Evolutionary conservation across 1,284 basidiomycete genomes (phyloP), one percentile per base, ranked within the genome.

Genomic region (Irpex sp.): DNA sequence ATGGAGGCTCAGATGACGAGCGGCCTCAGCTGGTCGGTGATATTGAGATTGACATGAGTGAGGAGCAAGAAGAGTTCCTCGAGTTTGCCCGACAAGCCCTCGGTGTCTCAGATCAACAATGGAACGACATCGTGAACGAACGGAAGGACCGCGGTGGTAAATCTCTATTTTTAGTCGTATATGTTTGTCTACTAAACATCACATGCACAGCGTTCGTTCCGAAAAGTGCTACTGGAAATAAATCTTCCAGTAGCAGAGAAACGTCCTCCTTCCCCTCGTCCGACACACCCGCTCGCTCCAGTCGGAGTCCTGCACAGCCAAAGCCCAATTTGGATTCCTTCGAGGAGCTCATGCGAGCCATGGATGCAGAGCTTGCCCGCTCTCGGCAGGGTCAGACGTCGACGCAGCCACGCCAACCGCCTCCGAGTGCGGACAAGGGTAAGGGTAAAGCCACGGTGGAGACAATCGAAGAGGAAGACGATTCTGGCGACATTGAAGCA

Each of bases 341-440:
- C 68, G 96, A 98, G 70, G 85, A 89, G 5, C 91, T 98, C 47
- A 98, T 98, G 96, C 84, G 87, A 70, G 94, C 94, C 1, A 94
- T 98, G 90, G 96, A 98, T 68, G 83, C 79, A 17, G 93, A 96
- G 69, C 81, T 97, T 13, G 79, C 79, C 19, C 81, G 79, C 31
- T 72, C 77, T 49, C 78, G 77, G 39, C 63, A 75, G 51, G 72
- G 72, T 63, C 59, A 13, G 60, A 62, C 61, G 21, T 26, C 21
- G 21, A 26, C 21, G 35, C 46, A 67, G 39, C 67, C 63, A 46
- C 19, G 54, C 26, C 33, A 62, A 50, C 9, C 58, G n/a, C 68
- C 66, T 50, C 11, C 60, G 50, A 33, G 59, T 63, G 11, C 65
- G 39, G 63, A 47, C 39, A 68, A 68, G 54, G 65, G 69, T 17